These are phyloP conservation scores for Schizothecium vesticola DNA, from an alignment of 495 filamentous ascomycete species.

Conservation along the genomic window DNA sequence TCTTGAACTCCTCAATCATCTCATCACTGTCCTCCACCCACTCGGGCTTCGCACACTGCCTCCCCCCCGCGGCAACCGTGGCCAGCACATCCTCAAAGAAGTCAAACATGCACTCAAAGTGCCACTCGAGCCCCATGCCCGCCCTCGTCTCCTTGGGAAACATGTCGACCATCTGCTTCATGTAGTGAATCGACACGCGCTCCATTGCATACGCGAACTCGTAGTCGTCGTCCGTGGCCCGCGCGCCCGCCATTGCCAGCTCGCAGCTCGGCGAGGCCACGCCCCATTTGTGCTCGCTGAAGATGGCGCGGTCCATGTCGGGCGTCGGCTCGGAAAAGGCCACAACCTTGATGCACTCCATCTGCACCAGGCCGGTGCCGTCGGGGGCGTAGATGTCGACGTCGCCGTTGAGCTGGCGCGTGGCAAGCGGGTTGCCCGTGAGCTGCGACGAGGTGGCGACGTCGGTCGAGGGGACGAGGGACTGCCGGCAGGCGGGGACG, in stretches of 20 bases:
- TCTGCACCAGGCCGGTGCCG: slow-evolving; percentile 17
- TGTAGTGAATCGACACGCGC: background rate
- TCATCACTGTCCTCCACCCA: slow-evolving; percentile 34
- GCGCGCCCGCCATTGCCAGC: background rate
- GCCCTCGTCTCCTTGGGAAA: background rate
- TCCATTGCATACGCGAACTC: background rate
- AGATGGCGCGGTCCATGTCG: slow-evolving; percentile 7
- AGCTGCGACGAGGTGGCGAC: background rate
- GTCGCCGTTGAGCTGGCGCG: slow-evolving; percentile 19
- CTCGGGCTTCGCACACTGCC: slow-evolving; percentile 16
- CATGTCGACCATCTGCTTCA: background rate
- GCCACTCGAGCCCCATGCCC: background rate
- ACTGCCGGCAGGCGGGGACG: background rate
- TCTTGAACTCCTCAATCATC: slow-evolving; percentile 15
- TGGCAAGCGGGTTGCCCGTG: background rate
- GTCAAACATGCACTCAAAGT: background rate
- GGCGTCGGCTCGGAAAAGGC: background rate
- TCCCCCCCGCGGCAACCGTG: slow-evolving; percentile 2
- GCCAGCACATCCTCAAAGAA: background rate
- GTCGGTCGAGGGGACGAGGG: background rate
- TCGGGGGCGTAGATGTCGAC: slow-evolving; percentile 17
- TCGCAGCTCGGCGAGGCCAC: background rate
- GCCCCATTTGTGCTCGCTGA: slow-evolving; percentile 3
- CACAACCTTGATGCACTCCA: slow-evolving; percentile 17
- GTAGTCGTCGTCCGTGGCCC: background rate